These are phyloP conservation scores for Ophiocytium majus DNA, from an alignment of 352 stramenopile species.

Conservation along the genomic window DNA sequence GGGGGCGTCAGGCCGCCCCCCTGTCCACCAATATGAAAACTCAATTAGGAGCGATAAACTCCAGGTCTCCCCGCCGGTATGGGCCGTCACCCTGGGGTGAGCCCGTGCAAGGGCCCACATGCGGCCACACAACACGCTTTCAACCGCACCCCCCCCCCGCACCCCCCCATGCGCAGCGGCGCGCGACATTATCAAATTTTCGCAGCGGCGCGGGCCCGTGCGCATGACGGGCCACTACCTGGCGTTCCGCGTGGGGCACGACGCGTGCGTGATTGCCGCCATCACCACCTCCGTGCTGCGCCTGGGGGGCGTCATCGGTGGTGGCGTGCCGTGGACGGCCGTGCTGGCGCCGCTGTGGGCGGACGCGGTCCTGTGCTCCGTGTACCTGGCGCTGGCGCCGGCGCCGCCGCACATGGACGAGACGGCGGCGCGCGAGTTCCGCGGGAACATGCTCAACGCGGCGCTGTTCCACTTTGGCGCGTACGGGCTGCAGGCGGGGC, in stretches of 20 bases:
- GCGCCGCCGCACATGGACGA: slow-evolving; percentile 7
- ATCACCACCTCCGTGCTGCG: neutral
- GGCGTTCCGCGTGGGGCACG: neutral
- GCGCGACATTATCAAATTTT: neutral
- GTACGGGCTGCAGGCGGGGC: slow-evolving; percentile 8
- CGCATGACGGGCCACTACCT: slow-evolving; percentile 16
- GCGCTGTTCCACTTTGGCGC: neutral
- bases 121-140: neutral
- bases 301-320: neutral
- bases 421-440: neutral
- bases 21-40: no score
- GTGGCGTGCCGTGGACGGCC: neutral
- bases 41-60: no score
- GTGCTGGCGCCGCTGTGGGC: slow-evolving; percentile 14
- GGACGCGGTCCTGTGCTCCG: neutral
- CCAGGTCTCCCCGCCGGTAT: no score
- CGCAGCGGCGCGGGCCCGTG: neutral
- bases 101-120: no score
- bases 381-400: slow-evolving; percentile 5
- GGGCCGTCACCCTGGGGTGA: no score
- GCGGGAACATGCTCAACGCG: neutral
- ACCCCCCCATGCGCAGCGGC: neutral
- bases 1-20: no score
- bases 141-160: neutral
- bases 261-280: neutral